Evolutionary conservation across 2,329 filamentous ascomycete genomes (phyloP), one percentile per base, ranked within the genome.

Genomic region (Aspergillus tanneri): DNA sequence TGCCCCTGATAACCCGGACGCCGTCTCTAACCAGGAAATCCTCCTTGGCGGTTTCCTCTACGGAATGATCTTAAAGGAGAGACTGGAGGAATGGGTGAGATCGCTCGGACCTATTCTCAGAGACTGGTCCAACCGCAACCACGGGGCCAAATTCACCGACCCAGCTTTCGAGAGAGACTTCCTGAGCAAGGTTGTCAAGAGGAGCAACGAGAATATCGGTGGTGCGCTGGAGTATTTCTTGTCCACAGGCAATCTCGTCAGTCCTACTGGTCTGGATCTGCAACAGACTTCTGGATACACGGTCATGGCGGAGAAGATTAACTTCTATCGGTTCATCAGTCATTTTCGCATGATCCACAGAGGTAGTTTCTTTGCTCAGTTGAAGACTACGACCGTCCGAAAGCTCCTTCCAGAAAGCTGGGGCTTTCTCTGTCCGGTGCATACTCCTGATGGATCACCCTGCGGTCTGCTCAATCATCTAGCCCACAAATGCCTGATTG

Each of bases 261-360:
- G 89, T 76, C 85, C 89, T 11, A 95, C 89, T 23, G 93, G 93
- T 56, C 79, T 99, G 32, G 93, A 99, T 78, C 72, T 96, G 63
- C 93, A 97, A 66, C 93, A 99, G 71, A 86, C 87, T 0, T 93
- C 92, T 10, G 93, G 93, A 54, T 99, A 95, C 70, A 95, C 90
- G 0, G 90, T 99, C 42, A 91, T 97, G 43, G 93, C 93, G 2
- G 93, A 99, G 69, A 97, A 97, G 79, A 92, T 99, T 67, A 99
- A 99, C 75, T 99, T 97, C 69, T 84, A 95, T 64, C 89, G 93
- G 62, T 99, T 97, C 75, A 95, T 99, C 74, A 93, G 89, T 70
- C 93, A 99, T 71, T 99, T 99, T 80, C 87, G 93, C 58, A 96
- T 96, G 90, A 90, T 99, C 49, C 93, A 99, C 75, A 85, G 93